Percentiles rank a stretch among this genome's conserved stretches.
Evolutionary conservation across 495 filamentous ascomycete genomes (phyloP).

Genomic region (Niebla homalea): DNA sequence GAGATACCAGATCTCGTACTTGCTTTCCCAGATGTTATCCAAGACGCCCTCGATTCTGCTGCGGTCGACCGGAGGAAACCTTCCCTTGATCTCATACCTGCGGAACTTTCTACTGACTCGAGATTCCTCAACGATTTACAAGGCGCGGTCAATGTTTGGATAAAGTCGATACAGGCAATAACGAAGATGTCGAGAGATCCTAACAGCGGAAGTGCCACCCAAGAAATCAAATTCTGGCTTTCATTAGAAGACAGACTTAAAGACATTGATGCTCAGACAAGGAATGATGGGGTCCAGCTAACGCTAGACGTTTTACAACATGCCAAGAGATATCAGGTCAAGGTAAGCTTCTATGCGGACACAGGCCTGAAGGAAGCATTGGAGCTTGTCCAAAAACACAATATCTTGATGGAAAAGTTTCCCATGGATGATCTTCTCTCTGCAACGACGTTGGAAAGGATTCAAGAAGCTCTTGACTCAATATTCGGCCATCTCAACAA

Average conservation of each 20-base stretch:
- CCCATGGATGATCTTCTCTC: slow-evolving; percentile 88
- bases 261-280: slow-evolving; percentile 73
- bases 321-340: slow-evolving; percentile 92
- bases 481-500: slow-evolving; percentile 94
- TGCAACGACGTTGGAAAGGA: slow-evolving; percentile 75
- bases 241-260: slow-evolving; percentile 88
- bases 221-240: slow-evolving; percentile 98
- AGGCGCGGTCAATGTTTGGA: slow-evolving; percentile 88
- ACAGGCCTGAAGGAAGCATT: slow-evolving; percentile 89
- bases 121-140: slow-evolving; percentile 88
- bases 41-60: slow-evolving; percentile 68
- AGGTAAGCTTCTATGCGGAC: slow-evolving; percentile 88
- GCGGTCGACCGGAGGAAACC: slow-evolving; percentile 47
- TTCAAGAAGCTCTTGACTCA: slow-evolving; percentile 73
- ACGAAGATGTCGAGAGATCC: slow-evolving; percentile 87
- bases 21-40: slow-evolving; percentile 74
- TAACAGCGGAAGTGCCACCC: slow-evolving; percentile 74
- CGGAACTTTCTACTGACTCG: slow-evolving; percentile 62
- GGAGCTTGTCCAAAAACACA: slow-evolving; percentile 94
- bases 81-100: slow-evolving; percentile 61
- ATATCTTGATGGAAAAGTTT: slow-evolving; percentile 96
- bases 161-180: slow-evolving; percentile 94
- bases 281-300: slow-evolving; percentile 76
- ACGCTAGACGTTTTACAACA: slow-evolving; percentile 89
- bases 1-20: slow-evolving; percentile 87